These are phyloP conservation scores for Tylopilus felleus DNA, from an alignment of 768 basidiomycete genomes.

Conservation along the genomic window DNA sequence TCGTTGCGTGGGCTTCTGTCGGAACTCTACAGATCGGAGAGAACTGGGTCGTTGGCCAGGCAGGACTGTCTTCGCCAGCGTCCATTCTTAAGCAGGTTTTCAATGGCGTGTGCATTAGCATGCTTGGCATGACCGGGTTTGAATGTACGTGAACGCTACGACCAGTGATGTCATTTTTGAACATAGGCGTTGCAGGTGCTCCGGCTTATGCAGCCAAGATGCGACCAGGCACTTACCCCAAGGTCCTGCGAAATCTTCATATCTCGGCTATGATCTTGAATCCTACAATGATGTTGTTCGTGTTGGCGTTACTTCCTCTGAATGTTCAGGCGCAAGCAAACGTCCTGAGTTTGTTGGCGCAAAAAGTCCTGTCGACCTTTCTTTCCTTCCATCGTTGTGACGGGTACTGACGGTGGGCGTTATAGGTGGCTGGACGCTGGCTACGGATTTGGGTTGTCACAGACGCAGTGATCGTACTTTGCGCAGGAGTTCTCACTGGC, in stretches of 20 bases:
- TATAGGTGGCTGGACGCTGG: slow-evolving; percentile 57
- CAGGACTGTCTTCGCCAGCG: slow-evolving; percentile 25
- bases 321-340: slow-evolving; percentile 50
- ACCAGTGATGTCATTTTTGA: background rate
- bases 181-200: slow-evolving; percentile 36
- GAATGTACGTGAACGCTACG: slow-evolving; percentile 43
- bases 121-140: slow-evolving; percentile 70
- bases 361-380: slow-evolving; percentile 36
- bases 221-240: slow-evolving; percentile 50
- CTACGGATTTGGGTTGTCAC: slow-evolving; percentile 58
- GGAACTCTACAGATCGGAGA: slow-evolving; percentile 47
- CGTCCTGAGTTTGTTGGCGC: slow-evolving; percentile 61
- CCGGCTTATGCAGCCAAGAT: slow-evolving; percentile 66
- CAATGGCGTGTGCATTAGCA: slow-evolving; percentile 65
- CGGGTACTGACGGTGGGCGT: background rate
- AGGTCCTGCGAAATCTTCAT: slow-evolving; percentile 65
- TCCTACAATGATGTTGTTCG: slow-evolving; percentile 52
- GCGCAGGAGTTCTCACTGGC: slow-evolving; percentile 71
- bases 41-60: slow-evolving; percentile 51
- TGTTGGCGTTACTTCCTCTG: slow-evolving; percentile 58
- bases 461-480: slow-evolving; percentile 69
- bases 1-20: slow-evolving; percentile 47
- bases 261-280: slow-evolving; percentile 55
- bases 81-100: slow-evolving; percentile 48
- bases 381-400: background rate